Conservation (phyloP, 2,329 filamentous ascomycete genomes). For the Xenosphaeropsis pyriputrescens region DNA sequence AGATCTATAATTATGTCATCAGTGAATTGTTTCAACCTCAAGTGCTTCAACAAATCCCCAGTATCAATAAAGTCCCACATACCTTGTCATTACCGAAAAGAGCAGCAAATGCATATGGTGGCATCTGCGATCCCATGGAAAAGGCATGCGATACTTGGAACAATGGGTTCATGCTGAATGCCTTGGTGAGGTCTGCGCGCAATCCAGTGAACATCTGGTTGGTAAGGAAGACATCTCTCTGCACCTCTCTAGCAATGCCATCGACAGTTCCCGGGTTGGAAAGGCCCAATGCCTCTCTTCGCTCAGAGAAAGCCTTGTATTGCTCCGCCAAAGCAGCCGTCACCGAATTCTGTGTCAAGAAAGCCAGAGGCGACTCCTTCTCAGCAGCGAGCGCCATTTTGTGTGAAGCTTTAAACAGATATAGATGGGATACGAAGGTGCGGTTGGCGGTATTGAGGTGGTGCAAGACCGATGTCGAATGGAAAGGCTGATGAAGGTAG, state of each 20-base stretch:
- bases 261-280: conserved; percentile 89
- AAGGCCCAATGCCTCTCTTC: conserved; percentile 76
- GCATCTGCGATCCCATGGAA: conserved; percentile 79
- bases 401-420: neutral
- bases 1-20: conserved; percentile 43
- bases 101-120: conserved; percentile 88
- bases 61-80: conserved; percentile 19
- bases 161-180: conserved; percentile 81
- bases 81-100: conserved; percentile 92
- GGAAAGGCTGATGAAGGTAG: too few relatives aligned
- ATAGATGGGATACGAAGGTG: too few relatives aligned
- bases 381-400: conserved; percentile 11
- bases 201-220: conserved; percentile 96
- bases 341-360: conserved; percentile 63
- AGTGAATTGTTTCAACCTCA: too few relatives aligned
- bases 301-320: conserved; percentile 69
- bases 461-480: too few relatives aligned
- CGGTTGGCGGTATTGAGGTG: too few relatives aligned
- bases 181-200: conserved; percentile 91
- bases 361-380: conserved; percentile 38
- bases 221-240: conserved; percentile 90
- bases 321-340: conserved; percentile 57
- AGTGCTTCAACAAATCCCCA: too few relatives aligned
- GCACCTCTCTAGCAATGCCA: conserved; percentile 77
- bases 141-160: conserved; percentile 98